Evolutionary conservation across 1,139 yeast genomes (phyloP).

Genomic region (Magnusiomyces magnusii): DNA sequence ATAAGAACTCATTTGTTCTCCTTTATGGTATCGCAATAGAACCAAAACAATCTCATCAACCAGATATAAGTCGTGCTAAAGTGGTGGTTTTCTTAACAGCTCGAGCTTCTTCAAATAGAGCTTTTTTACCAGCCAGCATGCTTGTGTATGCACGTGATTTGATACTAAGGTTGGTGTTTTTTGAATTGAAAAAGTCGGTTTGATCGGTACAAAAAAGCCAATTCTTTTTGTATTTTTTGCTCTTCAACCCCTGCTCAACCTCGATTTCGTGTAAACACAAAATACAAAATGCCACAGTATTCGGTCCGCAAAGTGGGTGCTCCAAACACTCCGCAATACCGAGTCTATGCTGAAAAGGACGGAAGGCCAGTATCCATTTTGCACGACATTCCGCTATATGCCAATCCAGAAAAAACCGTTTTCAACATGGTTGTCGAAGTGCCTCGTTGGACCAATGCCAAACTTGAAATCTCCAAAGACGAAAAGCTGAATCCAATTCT

Average conservation of each 20-base stretch:
- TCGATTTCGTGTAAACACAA: neutral
- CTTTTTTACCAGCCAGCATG: too few species aligned
- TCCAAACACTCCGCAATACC: slow-evolving; percentile 85
- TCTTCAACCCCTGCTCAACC: neutral
- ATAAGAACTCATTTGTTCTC: too few species aligned
- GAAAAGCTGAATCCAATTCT: slow-evolving; percentile 67
- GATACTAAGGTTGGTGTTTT: neutral
- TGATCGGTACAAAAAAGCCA: too few species aligned
- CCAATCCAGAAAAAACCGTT: slow-evolving; percentile 55
- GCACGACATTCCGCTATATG: slow-evolving; percentile 74
- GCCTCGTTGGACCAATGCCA: slow-evolving; percentile 89
- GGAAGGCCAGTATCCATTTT: slow-evolving; percentile 67
- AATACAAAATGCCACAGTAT: slow-evolving; percentile 26
- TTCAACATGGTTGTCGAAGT: slow-evolving; percentile 85
- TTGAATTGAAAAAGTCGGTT: too few species aligned
- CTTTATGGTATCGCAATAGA: too few species aligned
- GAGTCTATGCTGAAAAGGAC: slow-evolving; percentile 62
- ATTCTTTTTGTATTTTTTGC: neutral
- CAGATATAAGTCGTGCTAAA: too few species aligned
- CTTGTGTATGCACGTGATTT: neutral
- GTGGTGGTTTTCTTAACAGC: too few species aligned
- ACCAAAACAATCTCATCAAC: too few species aligned
- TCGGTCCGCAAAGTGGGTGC: slow-evolving; percentile 72
- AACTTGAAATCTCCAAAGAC: slow-evolving; percentile 39
- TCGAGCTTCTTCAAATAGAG: too few species aligned